Evolutionary conservation across 2,329 filamentous ascomycete genomes (phyloP).

Genomic region (Fusarium chaquense): DNA sequence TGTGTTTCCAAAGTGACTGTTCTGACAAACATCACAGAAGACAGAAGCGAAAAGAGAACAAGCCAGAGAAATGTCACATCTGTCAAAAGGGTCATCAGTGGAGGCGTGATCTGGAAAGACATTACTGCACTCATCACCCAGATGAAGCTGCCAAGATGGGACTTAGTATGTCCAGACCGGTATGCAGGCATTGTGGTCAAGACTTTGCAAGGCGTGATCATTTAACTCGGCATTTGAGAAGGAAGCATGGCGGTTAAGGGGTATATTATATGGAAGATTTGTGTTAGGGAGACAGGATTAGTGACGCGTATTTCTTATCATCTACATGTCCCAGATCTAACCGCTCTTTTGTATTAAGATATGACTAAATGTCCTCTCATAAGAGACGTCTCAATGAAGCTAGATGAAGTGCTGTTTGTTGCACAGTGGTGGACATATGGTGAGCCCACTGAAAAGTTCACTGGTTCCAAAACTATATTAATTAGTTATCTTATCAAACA

Average conservation of each 20-base stretch:
- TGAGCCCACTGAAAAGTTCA: neutral
- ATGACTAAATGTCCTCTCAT: neutral
- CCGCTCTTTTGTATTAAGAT: neutral
- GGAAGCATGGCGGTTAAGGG: conserved; percentile 16
- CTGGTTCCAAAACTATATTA: neutral
- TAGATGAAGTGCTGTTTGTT: neutral
- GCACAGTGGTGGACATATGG: neutral
- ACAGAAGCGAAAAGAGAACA: conserved; percentile 12
- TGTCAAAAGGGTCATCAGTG: conserved; percentile 13
- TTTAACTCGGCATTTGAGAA: conserved; percentile 13
- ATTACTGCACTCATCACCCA: conserved; percentile 6
- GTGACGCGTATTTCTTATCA: neutral
- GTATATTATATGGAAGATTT: neutral
- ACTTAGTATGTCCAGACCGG: neutral
- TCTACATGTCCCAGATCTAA: neutral
- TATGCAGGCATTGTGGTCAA: conserved; percentile 4
- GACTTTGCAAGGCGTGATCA: conserved; percentile 19
- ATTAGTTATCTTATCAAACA: neutral
- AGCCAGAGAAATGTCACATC: conserved; percentile 12
- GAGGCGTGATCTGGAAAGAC: conserved; percentile 9
- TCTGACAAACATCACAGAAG: conserved; percentile 10
- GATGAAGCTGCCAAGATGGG: conserved; percentile 8
- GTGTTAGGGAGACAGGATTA: neutral
- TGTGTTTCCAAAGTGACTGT: neutral
- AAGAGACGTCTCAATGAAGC: neutral